phyloP scores from a whole-genome alignment of 2,329 filamentous ascomycete species.

The Podosphaera fusca region DNA sequence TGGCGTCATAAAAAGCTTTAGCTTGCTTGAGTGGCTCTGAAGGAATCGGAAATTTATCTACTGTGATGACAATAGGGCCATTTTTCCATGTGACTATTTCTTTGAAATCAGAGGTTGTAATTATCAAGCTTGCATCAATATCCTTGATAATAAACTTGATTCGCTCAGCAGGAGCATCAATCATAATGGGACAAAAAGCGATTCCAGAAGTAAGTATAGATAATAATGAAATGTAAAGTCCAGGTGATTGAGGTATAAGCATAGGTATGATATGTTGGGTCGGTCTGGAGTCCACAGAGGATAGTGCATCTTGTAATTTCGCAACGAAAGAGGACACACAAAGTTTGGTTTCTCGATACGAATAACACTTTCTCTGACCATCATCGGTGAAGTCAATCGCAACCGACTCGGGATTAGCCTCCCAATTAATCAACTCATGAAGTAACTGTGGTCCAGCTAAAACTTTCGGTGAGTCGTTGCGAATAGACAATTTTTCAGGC shows the following conservation, averaged over 20 bases:
- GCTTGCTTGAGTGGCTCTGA: background rate
- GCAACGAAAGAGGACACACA: constrained; percentile 12
- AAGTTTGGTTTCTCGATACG: constrained; percentile 20
- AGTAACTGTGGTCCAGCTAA: constrained; percentile 32
- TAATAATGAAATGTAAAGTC: constrained; percentile 55
- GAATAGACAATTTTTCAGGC: constrained; percentile 23
- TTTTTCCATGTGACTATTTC: constrained; percentile 18
- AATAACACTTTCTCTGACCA: constrained; percentile 16
- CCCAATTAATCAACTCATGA: constrained; percentile 35
- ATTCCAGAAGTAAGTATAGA: constrained; percentile 61
- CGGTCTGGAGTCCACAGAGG: background rate
- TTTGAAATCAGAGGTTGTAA: constrained; percentile 33
- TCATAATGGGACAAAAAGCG: constrained; percentile 65
- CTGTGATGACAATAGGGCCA: constrained; percentile 18
- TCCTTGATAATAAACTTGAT: constrained; percentile 64
- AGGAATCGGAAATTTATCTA: constrained; percentile 17
- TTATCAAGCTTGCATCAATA: constrained; percentile 42
- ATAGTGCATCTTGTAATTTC: constrained; percentile 4
- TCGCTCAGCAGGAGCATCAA: constrained; percentile 55
- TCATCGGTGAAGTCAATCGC: constrained; percentile 43
- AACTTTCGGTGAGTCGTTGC: constrained; percentile 29
- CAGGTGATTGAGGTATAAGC: constrained; percentile 51
- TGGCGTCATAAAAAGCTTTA: constrained; percentile 4
- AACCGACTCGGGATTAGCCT: constrained; percentile 16
- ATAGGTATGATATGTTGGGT: constrained; percentile 43